Base-by-base conservation (phyloP, 345 rosid genomes). In the Melastoma malabathricum region DNA sequence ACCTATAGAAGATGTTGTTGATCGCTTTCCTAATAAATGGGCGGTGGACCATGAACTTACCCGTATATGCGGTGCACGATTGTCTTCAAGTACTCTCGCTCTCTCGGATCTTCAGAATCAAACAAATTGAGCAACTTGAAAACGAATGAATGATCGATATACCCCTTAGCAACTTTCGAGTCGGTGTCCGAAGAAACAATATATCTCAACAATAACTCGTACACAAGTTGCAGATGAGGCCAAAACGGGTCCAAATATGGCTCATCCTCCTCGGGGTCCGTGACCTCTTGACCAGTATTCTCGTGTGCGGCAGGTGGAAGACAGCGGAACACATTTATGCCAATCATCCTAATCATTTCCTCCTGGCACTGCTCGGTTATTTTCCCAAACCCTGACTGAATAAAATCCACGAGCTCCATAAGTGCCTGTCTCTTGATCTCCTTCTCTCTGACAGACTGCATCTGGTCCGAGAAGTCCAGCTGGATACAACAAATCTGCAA, bases 161-260 rank as follows among this genome's bases (percentile, higher is more conserved):
- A 75, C 58, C 67, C 58, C 66, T 75, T 75, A 46, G 80, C 80
- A 57, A 75, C 69, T 63, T 75, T 75, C 6, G 80, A 68, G 19
- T 75, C 80, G 0, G 76, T 75, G 23, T 75, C 80, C 0, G 80
- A 75, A 0, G 76, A 68, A 48, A 71, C 76, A 1, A 75, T 59
- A 43, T 71, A 75, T 60, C 80, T 71, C 44, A 75, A 62, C 1
- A 75, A 59, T 34, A 75, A 64, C 52, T 75, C 80, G 18, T 75
- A 75, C 25, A 75, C 80, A 18, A 75, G 76, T 66, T 71, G 80
- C 62, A 75, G 63, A 71, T 75, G 80, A 15, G 80, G 69, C 80
- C 80, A 75, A 1, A 76, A 64, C 3, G 76, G 74, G 19, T 75
- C 80, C 58, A 75, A 54, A 59, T 63, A 75, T 6, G 70, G 71